Evolutionary conservation across 2,329 filamentous ascomycete genomes (phyloP).

Genomic region (Alternaria tenuissima): DNA sequence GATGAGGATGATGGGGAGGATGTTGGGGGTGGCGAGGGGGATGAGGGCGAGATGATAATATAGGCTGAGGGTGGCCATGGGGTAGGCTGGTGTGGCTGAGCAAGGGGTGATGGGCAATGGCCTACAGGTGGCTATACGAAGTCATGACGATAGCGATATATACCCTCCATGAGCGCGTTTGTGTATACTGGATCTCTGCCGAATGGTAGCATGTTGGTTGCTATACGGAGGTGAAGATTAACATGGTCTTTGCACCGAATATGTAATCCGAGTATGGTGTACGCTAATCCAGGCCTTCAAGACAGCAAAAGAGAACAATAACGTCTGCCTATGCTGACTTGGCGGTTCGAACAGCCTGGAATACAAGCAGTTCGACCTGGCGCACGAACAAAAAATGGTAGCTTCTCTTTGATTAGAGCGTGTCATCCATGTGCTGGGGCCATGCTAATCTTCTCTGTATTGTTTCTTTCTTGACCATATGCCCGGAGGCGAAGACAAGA

Average conservation of each 20-base stretch:
- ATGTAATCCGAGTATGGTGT: accelerated
- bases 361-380: no score
- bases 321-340: no score
- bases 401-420: no score
- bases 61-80: conserved; percentile 7
- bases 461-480: conserved; percentile 16
- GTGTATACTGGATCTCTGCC: accelerated
- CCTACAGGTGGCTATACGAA: background rate
- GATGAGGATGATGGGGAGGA: conserved; percentile 66
- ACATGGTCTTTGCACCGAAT: no score
- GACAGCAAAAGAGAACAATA: no score
- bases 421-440: conserved; percentile 63
- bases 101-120: background rate
- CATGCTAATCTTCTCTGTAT: conserved; percentile 56
- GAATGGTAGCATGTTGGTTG: no score
- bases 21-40: conserved; percentile 20
- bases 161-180: background rate
- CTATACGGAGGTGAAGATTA: accelerated
- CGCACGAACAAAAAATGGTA: no score
- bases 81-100: background rate
- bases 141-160: background rate
- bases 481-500: no score
- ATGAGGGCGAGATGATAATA: conserved; percentile 39
- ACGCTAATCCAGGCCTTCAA: accelerated
- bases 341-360: no score